phyloP scores from a whole-genome alignment of 1,284 basidiomycete genomes.

The Anthracocystis panici-leucophaei region DNA sequence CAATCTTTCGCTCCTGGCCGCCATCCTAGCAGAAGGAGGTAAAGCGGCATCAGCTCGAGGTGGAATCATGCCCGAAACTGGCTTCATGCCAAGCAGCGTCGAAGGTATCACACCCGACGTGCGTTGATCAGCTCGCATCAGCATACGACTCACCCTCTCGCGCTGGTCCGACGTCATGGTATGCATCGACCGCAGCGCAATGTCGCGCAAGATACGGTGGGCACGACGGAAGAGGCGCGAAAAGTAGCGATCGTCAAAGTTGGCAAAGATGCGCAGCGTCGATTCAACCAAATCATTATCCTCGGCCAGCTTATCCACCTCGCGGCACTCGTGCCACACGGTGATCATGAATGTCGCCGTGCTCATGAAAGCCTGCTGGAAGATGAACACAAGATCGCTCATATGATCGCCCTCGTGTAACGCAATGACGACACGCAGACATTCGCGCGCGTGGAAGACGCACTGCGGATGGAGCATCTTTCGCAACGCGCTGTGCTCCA shows the following conservation, averaged over 20 bases:
- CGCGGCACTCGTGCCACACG: constrained; percentile 60
- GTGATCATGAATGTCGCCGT: constrained; percentile 65
- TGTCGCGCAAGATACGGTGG: constrained; percentile 49
- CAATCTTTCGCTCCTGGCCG: constrained; percentile 22
- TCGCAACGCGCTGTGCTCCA: constrained; percentile 50
- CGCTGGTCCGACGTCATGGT: constrained; percentile 53
- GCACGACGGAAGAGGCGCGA: constrained; percentile 49
- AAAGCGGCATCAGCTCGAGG: constrained; percentile 23
- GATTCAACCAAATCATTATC: constrained; percentile 59
- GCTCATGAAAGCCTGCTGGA: constrained; percentile 61
- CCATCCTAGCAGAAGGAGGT: constrained; percentile 37
- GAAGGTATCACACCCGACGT: constrained; percentile 28
- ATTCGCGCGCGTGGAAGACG: constrained; percentile 55
- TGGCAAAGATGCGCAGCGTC: constrained; percentile 54
- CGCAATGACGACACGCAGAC: constrained; percentile 53
- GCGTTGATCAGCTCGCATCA: constrained; percentile 36
- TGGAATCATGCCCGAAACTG: constrained; percentile 14
- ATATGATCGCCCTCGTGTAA: constrained; percentile 51
- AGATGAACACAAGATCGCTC: constrained; percentile 56
- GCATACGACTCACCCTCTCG: constrained; percentile 50
- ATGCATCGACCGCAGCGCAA: constrained; percentile 49
- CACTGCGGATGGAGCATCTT: constrained; percentile 63
- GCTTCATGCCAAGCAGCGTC: constrained; percentile 28
- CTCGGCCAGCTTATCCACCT: constrained; percentile 39
- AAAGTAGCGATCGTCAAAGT: constrained; percentile 54